Conservation (phyloP, 2,329 filamentous ascomycete genomes). For the Scytalidium sp. region DNA sequence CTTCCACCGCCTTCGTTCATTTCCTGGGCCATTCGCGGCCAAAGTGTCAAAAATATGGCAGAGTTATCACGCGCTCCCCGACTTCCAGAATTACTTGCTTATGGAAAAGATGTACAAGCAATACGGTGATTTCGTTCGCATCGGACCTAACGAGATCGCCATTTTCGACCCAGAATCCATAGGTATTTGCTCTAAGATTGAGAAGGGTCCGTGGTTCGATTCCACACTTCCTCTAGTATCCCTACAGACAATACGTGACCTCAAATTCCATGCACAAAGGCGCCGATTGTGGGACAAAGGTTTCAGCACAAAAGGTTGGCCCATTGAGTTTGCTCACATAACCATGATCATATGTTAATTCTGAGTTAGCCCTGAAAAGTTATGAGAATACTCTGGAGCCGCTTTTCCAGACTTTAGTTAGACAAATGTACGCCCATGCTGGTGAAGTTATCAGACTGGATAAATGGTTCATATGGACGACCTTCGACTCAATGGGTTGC, state of each 20-base stretch:
- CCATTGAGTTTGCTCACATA: too few relatives aligned
- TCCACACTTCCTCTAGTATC: constrained; percentile 6
- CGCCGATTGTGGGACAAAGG: constrained; percentile 12
- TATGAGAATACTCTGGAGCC: constrained; percentile 3
- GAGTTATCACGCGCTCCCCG: constrained; percentile 31
- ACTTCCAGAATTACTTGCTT: constrained; percentile 21
- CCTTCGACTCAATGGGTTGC: constrained; percentile 42
- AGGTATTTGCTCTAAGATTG: neutral
- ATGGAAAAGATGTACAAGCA: constrained; percentile 28
- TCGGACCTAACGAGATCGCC: too few relatives aligned
- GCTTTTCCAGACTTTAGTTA: constrained; percentile 34
- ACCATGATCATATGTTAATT: too few relatives aligned
- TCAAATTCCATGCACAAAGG: constrained; percentile 10
- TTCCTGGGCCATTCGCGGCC: constrained; percentile 18
- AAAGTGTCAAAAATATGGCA: constrained; percentile 18
- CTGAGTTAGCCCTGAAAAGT: neutral
- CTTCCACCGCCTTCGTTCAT: constrained; percentile 17
- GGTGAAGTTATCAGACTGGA: constrained; percentile 31
- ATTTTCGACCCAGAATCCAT: constrained; percentile 15
- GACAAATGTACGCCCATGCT: constrained; percentile 10
- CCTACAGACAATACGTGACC: constrained; percentile 9
- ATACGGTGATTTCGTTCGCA: constrained; percentile 33
- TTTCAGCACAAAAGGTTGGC: constrained; percentile 4
- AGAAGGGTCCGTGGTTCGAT: neutral
- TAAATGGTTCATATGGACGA: constrained; percentile 38